These are phyloP conservation scores for Mimosa pudica DNA, from an alignment of 306 rosid genomes.

Conservation along the genomic window DNA sequence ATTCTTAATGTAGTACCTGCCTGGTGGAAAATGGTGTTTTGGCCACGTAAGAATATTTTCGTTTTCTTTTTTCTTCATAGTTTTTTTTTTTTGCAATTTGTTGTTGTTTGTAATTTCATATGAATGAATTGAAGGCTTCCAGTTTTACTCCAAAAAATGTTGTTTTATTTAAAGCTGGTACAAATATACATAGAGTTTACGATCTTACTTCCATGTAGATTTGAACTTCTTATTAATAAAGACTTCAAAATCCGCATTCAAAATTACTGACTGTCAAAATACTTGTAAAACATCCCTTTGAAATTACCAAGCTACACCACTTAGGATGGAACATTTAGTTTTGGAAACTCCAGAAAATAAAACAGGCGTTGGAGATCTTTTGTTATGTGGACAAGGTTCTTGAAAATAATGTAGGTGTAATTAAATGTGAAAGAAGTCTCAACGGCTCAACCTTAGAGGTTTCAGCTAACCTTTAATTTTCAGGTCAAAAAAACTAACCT, in stretches of 20 bases:
- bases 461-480: background rate
- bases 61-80: too few species aligned
- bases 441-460: background rate
- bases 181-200: background rate
- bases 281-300: constrained; percentile 5
- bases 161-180: background rate
- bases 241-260: background rate
- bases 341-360: constrained; percentile 19
- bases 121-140: too few species aligned
- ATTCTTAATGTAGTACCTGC: background rate
- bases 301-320: constrained; percentile 10
- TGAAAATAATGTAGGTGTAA: background rate
- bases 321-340: constrained; percentile 12
- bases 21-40: background rate
- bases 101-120: too few species aligned
- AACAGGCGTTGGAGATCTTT: constrained; percentile 5
- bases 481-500: background rate
- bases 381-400: background rate
- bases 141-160: background rate
- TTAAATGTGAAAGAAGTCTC: too few species aligned
- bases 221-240: constrained; percentile 20
- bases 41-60: too few species aligned
- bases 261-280: constrained; percentile 7
- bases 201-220: constrained; percentile 1
- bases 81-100: too few species aligned